phyloP scores from a whole-genome alignment of 352 stramenopile species.

The Pythium insidiosum region DNA sequence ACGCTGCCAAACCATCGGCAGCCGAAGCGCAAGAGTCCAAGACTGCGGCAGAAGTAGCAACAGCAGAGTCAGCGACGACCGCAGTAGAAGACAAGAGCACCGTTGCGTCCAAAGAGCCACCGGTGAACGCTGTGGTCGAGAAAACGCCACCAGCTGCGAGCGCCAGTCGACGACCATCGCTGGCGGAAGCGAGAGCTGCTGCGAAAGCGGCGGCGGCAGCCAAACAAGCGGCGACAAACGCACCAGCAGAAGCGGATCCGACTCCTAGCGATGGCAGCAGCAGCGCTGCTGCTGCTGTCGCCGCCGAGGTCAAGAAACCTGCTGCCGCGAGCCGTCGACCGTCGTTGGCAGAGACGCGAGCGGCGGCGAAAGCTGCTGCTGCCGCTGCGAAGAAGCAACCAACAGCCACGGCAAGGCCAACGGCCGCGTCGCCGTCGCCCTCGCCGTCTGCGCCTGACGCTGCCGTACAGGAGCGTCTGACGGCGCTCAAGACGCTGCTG shows the following conservation, averaged over 20 bases:
- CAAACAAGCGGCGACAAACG: background rate
- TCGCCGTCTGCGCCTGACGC: too few relatives aligned
- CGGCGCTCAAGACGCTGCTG: too few relatives aligned
- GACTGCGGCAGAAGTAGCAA: background rate
- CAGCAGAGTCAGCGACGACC: background rate
- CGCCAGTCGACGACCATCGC: slow-evolving; percentile 5
- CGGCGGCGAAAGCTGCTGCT: slow-evolving; percentile 12
- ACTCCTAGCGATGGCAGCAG: background rate
- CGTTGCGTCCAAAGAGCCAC: background rate
- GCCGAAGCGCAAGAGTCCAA: too few relatives aligned
- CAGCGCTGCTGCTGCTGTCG: background rate
- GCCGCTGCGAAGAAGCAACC: background rate
- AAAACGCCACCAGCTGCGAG: too few relatives aligned
- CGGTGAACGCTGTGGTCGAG: too few relatives aligned
- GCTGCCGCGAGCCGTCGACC: slow-evolving; percentile 1
- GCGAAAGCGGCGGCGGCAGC: slow-evolving; percentile 3
- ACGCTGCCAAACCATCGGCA: too few relatives aligned
- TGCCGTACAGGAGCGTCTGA: too few relatives aligned
- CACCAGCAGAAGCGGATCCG: background rate
- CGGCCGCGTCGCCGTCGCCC: too few relatives aligned
- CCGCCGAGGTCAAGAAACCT: background rate
- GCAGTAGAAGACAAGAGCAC: too few relatives aligned
- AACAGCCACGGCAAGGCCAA: background rate
- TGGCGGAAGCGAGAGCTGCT: slow-evolving; percentile 8
- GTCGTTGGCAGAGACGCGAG: slow-evolving; percentile 24